Conservation (phyloP, 768 basidiomycete genomes). For the Hericium alpestre region DNA sequence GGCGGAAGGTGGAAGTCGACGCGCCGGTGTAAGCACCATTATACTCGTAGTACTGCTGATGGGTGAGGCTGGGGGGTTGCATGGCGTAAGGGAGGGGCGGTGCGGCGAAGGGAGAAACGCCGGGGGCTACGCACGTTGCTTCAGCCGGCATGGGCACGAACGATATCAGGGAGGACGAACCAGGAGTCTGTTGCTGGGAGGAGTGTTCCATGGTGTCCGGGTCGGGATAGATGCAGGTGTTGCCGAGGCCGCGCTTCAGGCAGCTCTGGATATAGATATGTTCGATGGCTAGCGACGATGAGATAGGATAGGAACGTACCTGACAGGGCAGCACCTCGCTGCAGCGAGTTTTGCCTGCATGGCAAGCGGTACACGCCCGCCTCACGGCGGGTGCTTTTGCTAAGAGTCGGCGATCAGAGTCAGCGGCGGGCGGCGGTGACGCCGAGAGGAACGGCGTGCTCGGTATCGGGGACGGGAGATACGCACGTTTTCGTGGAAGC, state of each 20-base stretch:
- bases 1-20: conserved; percentile 70
- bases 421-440: conserved; percentile 8
- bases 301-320: conserved; percentile 27
- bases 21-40: conserved; percentile 50
- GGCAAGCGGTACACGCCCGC: conserved; percentile 71
- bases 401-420: conserved; percentile 19
- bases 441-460: background rate
- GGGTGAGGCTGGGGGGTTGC: conserved; percentile 28
- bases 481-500: conserved; percentile 51
- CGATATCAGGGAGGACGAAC: conserved; percentile 14
- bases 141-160: conserved; percentile 12
- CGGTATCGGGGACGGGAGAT: background rate
- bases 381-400: conserved; percentile 77
- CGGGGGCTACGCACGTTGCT: conserved; percentile 20
- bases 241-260: conserved; percentile 67
- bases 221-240: conserved; percentile 66
- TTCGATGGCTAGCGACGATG: conserved; percentile 1
- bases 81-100: conserved; percentile 26
- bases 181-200: conserved; percentile 12
- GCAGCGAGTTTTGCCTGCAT: conserved; percentile 75
- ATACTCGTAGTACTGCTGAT: conserved; percentile 62
- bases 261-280: conserved; percentile 44
- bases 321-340: conserved; percentile 77
- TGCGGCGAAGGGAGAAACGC: conserved; percentile 27
- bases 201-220: conserved; percentile 35